Evolutionary conservation across 257 asterid genomes (phyloP), one percentile per base, ranked within the genome.

Genomic region (Rehmannia glutinosa): DNA sequence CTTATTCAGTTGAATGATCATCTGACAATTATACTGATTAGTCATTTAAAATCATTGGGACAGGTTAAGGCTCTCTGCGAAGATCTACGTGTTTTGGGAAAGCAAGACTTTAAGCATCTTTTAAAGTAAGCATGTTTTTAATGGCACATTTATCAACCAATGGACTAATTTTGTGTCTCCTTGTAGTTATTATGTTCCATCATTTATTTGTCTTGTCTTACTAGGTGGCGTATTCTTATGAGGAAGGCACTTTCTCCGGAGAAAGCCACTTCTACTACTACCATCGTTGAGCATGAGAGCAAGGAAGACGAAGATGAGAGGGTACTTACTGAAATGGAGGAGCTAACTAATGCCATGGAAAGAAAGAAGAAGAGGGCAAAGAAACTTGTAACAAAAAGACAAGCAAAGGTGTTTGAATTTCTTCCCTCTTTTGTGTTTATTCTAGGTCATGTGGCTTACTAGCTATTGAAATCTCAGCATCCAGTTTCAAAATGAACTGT

Each of bases 41-140:
- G 25, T 39, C 47, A 47, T 51, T 73, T 45, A 16, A 41, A 45
- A 51, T 27, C 33, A 16, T 65, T 67, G 73, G 23, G 35, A 64
- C 78, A 94, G 98, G 87, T 94, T 63, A 94, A 79, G 80, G 82
- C 87, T 63, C 84, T 87, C 12, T 94, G 98, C 47, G 99, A 91
- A 30, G 97, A 94, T 76, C 82, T 91, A 49, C 87, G 88, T 17
- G 90, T 94, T 75, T 56, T 88, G 43, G 97, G 97, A 66, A 94
- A 88, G 83, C 98, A 94, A 79, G 98, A 91, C 46, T 89, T 94
- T 67, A 91, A 84, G 87, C 78, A 85, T 83, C 84, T 91, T 57
- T 25, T 94, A 30, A 94, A 87, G 99, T 94, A 84, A 77, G 91
- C 38, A 12, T 35, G 5, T 21, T 24, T 5, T 2, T 9, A 16